Evolutionary conservation across 305 asterid genomes (phyloP), one percentile per base, ranked within the genome.

Genomic region (Fraxinus dipetala): DNA sequence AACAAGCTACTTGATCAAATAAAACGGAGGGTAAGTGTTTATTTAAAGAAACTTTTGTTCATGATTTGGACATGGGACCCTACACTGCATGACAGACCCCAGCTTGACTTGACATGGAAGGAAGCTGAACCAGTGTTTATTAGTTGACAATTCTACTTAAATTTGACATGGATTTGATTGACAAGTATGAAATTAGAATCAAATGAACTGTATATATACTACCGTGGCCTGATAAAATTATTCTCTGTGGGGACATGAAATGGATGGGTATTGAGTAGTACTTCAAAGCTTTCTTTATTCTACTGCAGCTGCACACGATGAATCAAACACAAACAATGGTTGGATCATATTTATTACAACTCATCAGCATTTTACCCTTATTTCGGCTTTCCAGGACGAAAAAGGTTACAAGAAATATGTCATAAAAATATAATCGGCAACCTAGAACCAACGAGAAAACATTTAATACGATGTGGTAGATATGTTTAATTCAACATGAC

Each of bases 81-180:
- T 7, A 59, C 70, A 59, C 26, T 20, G 70, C 72, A 26, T 63
- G 72, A 63, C 5, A 7, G 83, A 79, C 81, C 87, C 75, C 78
- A 75, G 78, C 72, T 76, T 72, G 85, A 83, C 56, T 79, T 83
- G 90, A 83, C 86, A 83, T 26, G 90, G 43, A 56, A 75, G 67
- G 83, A 86, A 88, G 83, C 78, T 70, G 87, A 79, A 81, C 88
- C 88, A 67, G 32, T 83, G 79, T 63, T 45, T 38, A 13, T 16
- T 61, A 31, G 65, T 80, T 84, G 81, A 78, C 43, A 34, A 72
- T 78, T 84, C 63, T 63, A 48, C 54, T 56, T 69, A 32, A 75
- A 54, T 26, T 28, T 76, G 84, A 76, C 54, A 28, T 75, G 72
- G 83, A 84, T 80, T 86, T 77, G 84, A 86, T 22, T 54, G 82